Evolutionary conservation across 2,329 filamentous ascomycete genomes (phyloP), one percentile per base, ranked within the genome.

Genomic region (Pseudocercospora musae): DNA sequence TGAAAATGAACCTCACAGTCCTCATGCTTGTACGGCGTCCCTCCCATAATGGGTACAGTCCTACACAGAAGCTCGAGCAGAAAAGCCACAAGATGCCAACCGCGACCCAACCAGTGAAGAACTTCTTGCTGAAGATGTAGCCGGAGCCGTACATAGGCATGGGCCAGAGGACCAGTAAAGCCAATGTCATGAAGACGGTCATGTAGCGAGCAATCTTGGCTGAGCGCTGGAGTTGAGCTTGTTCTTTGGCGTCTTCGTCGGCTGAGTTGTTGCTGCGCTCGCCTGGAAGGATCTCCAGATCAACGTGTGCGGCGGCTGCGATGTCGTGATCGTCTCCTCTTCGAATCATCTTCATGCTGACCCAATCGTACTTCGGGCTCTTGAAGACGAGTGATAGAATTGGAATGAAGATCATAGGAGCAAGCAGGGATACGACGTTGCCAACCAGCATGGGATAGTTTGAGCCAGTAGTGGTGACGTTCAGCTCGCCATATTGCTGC

Each of bases 371-470:
- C 69, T 90, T 87, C 62, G 93, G 88, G 10, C 80, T 73, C n/a
- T 85, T 85, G 64, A 92, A 87, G 15, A 83, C 77, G 57, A 88
- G 83, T 0, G 90, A 93, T n/a, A 96, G 81, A 49, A 94, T 64
- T 0, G 91, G 91, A 8, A 94, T 84, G 72, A 94, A 87, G 44
- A 94, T 73, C 0, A 91, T 65, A 0, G 92, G 92, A 0, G 89
- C 89, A 7, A 96, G 85, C 1, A 96, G 83, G 0, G 92, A 91
- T 0, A 88, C 87, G 3, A 96, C 90, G 68, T 96, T 96, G 31
- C 92, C 92, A 1, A 89, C 92, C 21, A 96, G 79, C 91, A 96
- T 96, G 11, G 92, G 90, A 66, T 90, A 85, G 77, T 96, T 96
- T n/a, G 87, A 85, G 1, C 93, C 93, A 0, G 91, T 94, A 68